Evolutionary conservation across 306 rosid genomes (phyloP).

Genomic region (Lathyrus sativus): DNA sequence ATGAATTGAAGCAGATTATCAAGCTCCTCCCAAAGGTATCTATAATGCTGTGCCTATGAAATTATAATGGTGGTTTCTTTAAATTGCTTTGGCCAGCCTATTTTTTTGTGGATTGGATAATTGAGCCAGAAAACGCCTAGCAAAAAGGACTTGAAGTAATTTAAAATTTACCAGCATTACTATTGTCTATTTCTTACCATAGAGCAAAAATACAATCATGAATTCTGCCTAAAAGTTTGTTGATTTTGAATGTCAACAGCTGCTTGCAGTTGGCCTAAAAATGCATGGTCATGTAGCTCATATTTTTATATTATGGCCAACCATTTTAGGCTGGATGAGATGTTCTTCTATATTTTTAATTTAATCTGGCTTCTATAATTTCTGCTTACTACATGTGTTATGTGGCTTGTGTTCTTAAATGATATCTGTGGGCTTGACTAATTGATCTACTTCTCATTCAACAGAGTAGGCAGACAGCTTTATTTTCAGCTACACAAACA

Average conservation of each 20-base stretch:
- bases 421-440: conserved; percentile 28
- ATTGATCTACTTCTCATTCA: conserved; percentile 38
- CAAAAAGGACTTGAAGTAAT: not conserved
- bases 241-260: not conserved
- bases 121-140: conserved; percentile 15
- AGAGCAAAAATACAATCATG: conserved; percentile 14
- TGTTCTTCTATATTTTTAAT: not conserved
- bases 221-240: conserved; percentile 7
- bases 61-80: not conserved
- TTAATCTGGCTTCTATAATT: not conserved
- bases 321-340: conserved; percentile 13
- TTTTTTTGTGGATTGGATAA: conserved; percentile 11
- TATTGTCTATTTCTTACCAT: not conserved
- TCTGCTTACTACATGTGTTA: conserved; percentile 10
- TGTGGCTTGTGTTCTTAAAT: not conserved
- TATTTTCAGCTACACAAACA: conserved; percentile 95
- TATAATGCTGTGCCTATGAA: conserved; percentile 23
- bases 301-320: conserved; percentile 16
- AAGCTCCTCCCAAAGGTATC: conserved; percentile 81
- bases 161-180: not conserved
- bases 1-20: conserved; percentile 90
- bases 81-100: not conserved
- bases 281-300: not conserved
- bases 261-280: conserved; percentile 20
- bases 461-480: conserved; percentile 93